These are phyloP conservation scores for Wickerhamomyces ciferrii DNA, from an alignment of 805 yeast species.

Conservation along the genomic window DNA sequence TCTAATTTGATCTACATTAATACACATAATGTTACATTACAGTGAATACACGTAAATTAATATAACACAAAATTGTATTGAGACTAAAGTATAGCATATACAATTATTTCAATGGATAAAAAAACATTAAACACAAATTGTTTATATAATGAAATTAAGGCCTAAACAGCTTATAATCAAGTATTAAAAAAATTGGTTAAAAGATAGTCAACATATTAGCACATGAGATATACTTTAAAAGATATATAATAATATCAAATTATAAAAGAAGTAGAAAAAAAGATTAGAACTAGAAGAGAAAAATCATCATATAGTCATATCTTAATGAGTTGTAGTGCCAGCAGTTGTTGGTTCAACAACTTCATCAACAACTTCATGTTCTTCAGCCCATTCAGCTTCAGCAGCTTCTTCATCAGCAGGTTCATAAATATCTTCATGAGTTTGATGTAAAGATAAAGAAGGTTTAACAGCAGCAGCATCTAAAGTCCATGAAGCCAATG, in stretches of 20 bases:
- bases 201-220: too few species aligned
- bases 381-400: constrained; percentile 28
- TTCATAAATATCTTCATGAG: constrained; percentile 56
- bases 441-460: constrained; percentile 78
- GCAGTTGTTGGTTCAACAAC: not conserved
- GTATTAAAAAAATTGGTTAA: too few species aligned
- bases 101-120: too few species aligned
- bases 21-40: not conserved
- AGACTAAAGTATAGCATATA: too few species aligned
- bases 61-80: not conserved
- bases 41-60: too few species aligned
- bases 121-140: too few species aligned
- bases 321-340: not conserved
- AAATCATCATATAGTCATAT: not conserved
- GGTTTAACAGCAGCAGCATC: constrained; percentile 95
- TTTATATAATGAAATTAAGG: too few species aligned
- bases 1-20: not conserved
- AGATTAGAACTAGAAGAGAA: not conserved
- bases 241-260: too few species aligned
- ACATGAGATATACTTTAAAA: too few species aligned
- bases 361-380: constrained; percentile 13
- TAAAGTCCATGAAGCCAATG: constrained; percentile 93
- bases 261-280: not conserved
- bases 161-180: too few species aligned
- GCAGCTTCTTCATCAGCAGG: constrained; percentile 36